Conservation (phyloP, 352 stramenopile genomes). For the Globisporangium alternatum region DNA sequence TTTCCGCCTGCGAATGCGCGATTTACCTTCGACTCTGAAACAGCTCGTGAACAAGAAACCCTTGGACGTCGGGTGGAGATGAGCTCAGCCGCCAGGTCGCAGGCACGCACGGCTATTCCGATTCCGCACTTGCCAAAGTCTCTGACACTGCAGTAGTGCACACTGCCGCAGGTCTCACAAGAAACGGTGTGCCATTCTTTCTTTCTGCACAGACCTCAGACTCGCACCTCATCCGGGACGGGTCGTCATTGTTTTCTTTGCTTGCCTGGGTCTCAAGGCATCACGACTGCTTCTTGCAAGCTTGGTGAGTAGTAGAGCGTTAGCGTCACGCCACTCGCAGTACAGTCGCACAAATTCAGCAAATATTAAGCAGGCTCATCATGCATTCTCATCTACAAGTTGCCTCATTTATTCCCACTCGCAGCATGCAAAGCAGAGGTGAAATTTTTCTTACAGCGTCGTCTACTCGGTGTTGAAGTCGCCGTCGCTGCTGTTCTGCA, state of each 20-base stretch:
- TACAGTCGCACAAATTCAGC: background rate
- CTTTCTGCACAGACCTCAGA: background rate
- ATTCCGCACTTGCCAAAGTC: background rate
- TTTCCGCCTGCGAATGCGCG: background rate
- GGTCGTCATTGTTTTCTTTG: background rate
- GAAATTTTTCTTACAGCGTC: background rate
- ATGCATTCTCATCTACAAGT: background rate
- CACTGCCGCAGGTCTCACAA: background rate
- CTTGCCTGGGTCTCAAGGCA: background rate
- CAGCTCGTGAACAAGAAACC: background rate
- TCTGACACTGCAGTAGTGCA: background rate
- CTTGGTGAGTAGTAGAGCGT: background rate
- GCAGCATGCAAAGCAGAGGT: background rate
- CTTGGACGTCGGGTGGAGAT: background rate
- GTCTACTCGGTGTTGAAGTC: background rate
- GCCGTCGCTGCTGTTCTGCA: slow-evolving; percentile 16
- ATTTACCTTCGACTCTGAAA: background rate
- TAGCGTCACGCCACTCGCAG: background rate
- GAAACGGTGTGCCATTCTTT: background rate
- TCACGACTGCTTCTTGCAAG: background rate
- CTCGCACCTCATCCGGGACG: slow-evolving; percentile 6
- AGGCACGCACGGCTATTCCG: background rate
- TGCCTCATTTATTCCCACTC: background rate
- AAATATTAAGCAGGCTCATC: background rate
- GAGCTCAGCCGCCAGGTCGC: slow-evolving; percentile 1